phyloP scores from a whole-genome alignment of 2,329 filamentous ascomycete species.

The Bipolaris sorokiniana region DNA sequence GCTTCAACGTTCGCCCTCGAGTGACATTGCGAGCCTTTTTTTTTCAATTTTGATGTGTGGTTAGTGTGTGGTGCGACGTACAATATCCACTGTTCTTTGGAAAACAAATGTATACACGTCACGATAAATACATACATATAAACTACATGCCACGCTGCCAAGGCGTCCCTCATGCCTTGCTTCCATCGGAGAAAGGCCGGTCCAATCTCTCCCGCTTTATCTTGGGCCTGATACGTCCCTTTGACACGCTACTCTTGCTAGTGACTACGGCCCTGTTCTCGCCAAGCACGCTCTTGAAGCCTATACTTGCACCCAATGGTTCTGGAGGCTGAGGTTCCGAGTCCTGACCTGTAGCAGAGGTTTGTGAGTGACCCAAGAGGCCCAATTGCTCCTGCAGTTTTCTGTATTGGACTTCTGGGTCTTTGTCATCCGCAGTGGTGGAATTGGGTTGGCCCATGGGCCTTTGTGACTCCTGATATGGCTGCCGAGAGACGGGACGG shows the following conservation, averaged over 20 bases:
- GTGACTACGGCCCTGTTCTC: background rate
- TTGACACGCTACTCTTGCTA: background rate
- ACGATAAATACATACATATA: background rate
- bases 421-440: background rate
- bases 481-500: background rate
- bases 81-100: too few relatives aligned
- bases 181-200: background rate
- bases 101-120: background rate
- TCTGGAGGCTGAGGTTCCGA: background rate
- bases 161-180: background rate
- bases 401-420: constrained; percentile 22
- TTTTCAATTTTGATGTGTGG: too few relatives aligned
- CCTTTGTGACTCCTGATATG: background rate
- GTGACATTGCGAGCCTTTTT: too few relatives aligned
- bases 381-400: constrained; percentile 20
- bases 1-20: too few relatives aligned
- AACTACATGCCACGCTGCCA: background rate
- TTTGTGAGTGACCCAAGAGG: constrained; percentile 1
- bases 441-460: background rate
- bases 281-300: constrained; percentile 9
- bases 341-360: background rate
- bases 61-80: too few relatives aligned
- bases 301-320: background rate
- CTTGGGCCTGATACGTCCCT: constrained; percentile 1
- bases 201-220: constrained; percentile 1